Base-by-base conservation (phyloP, 78 protist genomes). In the Guillardia theta region DNA sequence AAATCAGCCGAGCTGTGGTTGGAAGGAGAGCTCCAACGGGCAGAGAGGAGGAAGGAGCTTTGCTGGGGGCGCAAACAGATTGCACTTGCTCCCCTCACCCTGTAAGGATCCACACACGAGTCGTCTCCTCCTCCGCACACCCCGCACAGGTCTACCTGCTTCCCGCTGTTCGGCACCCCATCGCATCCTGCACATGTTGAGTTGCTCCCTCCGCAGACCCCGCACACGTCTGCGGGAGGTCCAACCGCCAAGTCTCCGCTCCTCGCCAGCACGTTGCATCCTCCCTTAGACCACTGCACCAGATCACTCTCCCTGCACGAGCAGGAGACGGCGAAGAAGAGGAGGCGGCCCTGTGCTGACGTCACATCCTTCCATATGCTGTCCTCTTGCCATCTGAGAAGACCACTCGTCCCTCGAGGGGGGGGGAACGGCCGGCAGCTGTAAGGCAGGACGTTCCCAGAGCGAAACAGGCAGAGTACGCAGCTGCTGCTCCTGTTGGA, bases 181-280 rank as follows among this genome's bases (percentile, higher is more conserved):
- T 88, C 93, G 64, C 93, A 88, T 2, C 93, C 93, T 9, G 44
- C 70, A 47, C 97, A 96, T 46, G 44, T 43, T 48, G 90, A 80
- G 93, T 48, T 18, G 48, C 64, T 58, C 15, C 93, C 96, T 50
- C 94, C 96, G 45, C 96, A 94, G 90, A 48, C 92, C 21, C 95
- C 93, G 92, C 95, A 94, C 62, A 27, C 92, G 88, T 94, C 93
- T 3, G 70, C 70, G 70, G 39, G 70, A 3, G 70, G 27, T 3
- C 70, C 70, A 30, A 58, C 70, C 39, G 6, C 70, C 70, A 58
- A 6, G 27, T 24, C 70, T 24, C 27, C 27, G 70, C 39, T 27
- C 6, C 27, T 58, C 1, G 70, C 70, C 27, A 3, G 21, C 39
- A 6, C 70, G 39, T 58, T 30, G 70, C 70, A 58, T 24, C 70